Percentiles rank a stretch among this genome's conserved stretches.
Evolutionary conservation across 2,329 filamentous ascomycete species (phyloP).

Genomic region (Chaetothyriales sp.): DNA sequence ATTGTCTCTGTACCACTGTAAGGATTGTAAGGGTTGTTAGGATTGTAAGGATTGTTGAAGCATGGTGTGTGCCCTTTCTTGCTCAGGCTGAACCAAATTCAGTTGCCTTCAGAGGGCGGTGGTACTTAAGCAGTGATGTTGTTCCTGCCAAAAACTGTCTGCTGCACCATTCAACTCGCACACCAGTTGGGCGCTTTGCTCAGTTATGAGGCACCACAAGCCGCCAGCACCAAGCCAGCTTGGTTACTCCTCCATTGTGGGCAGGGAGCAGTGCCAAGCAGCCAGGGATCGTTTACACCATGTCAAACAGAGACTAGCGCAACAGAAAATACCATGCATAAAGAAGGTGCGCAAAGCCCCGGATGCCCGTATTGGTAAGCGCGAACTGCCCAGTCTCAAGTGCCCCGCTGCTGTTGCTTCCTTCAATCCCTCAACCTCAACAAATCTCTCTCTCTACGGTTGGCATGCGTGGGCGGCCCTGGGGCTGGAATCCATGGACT

Average conservation of each 20-base stretch:
- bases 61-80: no score
- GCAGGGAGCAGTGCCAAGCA: neutral
- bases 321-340: neutral
- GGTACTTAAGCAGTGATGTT: neutral
- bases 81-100: neutral
- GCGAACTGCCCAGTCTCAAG: neutral
- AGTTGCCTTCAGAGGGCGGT: no score
- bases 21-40: no score
- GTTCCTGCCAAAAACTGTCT: neutral
- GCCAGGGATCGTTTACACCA: neutral
- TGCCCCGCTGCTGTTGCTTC: neutral
- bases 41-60: no score
- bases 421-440: neutral
- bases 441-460: constrained; percentile 9
- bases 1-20: no score
- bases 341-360: neutral
- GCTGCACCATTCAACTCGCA: neutral
- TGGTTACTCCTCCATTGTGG: neutral
- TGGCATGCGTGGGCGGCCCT: constrained; percentile 7
- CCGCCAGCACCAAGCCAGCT: neutral
- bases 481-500: constrained; percentile 7
- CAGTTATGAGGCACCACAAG: neutral
- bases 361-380: neutral
- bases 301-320: neutral
- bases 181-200: neutral